Conservation (phyloP, 495 filamentous ascomycete species). For the Podospora pseudocomata region DNA sequence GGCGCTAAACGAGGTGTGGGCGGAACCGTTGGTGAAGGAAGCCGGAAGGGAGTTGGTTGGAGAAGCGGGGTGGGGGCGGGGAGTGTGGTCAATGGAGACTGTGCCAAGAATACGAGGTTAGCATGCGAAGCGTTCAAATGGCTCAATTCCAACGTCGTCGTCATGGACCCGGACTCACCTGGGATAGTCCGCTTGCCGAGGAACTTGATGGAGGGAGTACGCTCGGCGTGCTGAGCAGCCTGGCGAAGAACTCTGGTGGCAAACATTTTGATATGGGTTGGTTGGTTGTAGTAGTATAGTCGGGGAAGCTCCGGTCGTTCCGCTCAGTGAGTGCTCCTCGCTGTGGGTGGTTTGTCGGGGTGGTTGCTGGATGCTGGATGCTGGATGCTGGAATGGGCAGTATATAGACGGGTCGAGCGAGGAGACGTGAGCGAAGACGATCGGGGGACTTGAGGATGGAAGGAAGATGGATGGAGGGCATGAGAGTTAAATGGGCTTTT, state of each 20-base stretch:
- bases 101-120: conserved; percentile 3
- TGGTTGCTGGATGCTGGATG: not conserved
- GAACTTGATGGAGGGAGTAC: conserved; percentile 85
- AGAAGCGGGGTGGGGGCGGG: conserved; percentile 60
- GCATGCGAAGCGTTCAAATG: not conserved
- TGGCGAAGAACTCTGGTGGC: conserved; percentile 64
- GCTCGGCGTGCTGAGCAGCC: conserved; percentile 57
- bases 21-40: conserved; percentile 55
- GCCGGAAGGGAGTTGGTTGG: conserved; percentile 50
- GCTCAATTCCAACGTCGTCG: not conserved
- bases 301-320: conserved; percentile 5
- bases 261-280: conserved; percentile 48
- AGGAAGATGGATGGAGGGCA: conserved; percentile 10
- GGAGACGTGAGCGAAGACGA: conserved; percentile 24
- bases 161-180: conserved; percentile 50
- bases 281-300: conserved; percentile 5
- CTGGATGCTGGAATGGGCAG: not conserved
- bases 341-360: conserved; percentile 11
- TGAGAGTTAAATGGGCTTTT: conserved; percentile 17
- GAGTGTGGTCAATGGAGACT: conserved; percentile 80
- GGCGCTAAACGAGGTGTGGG: conserved; percentile 73
- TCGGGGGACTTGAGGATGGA: conserved; percentile 3
- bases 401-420: conserved; percentile 32
- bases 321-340: conserved; percentile 25
- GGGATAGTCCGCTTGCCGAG: conserved; percentile 81